Percentiles rank a stretch among this genome's conserved stretches.
Conservation (phyloP, 805 yeast species). For the Ogataea henricii region DNA sequence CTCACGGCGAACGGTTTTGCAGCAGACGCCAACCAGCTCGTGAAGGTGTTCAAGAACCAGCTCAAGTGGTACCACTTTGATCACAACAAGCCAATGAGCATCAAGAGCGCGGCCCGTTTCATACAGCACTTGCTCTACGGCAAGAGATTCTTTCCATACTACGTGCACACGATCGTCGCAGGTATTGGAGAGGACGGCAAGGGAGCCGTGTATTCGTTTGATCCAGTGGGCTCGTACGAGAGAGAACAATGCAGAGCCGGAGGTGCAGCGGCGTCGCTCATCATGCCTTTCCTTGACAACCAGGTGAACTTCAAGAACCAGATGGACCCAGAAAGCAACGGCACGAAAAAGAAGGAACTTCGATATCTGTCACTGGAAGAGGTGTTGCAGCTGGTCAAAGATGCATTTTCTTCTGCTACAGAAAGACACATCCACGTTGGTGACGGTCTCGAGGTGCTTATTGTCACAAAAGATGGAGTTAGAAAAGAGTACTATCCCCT, state of each 20-base stretch:
- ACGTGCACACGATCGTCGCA: constrained; percentile 91
- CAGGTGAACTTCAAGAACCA: constrained; percentile 97
- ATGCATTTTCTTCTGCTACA: constrained; percentile 94
- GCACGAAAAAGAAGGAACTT: constrained; percentile 59
- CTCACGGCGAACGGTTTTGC: constrained; percentile 95
- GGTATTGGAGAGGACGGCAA: constrained; percentile 90
- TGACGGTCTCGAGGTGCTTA: constrained; percentile 88
- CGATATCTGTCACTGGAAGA: constrained; percentile 76
- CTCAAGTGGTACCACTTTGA: constrained; percentile 92
- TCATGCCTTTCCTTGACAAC: constrained; percentile 96
- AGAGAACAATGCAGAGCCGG: constrained; percentile 97
- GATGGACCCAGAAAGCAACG: constrained; percentile 74
- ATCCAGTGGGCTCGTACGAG: constrained; percentile 97
- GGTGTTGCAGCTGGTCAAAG: constrained; percentile 84
- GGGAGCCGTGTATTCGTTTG: constrained; percentile 94
- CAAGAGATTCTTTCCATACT: constrained; percentile 94
- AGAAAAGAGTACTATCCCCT: constrained; percentile 80
- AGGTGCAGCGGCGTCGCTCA: constrained; percentile 94
- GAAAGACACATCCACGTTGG: constrained; percentile 99
- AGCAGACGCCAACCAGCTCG: constrained; percentile 89
- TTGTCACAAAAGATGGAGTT: constrained; percentile 92
- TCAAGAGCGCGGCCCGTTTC: constrained; percentile 82
- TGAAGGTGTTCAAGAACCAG: constrained; percentile 68
- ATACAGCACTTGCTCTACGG: constrained; percentile 89
- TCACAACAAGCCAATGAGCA: constrained; percentile 69